phyloP scores from a whole-genome alignment of 2,329 filamentous ascomycete genomes.

The Ophiostoma sp. region DNA sequence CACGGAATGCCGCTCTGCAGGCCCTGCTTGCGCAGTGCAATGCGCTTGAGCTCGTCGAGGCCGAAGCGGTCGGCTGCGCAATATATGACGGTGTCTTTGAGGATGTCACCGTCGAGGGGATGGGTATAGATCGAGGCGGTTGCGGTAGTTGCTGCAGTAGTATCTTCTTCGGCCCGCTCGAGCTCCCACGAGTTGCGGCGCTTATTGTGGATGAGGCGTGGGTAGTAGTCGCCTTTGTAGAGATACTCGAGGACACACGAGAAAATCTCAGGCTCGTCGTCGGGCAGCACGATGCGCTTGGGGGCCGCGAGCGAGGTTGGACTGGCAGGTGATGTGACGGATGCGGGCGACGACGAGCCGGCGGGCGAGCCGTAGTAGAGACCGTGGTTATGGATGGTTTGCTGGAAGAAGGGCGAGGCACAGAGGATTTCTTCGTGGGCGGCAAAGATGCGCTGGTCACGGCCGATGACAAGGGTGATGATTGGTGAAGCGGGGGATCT shows the following conservation, averaged over 20 bases:
- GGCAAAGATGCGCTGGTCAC: slow-evolving; percentile 79
- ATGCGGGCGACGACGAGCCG: slow-evolving; percentile 12
- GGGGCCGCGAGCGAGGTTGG: slow-evolving; percentile 13
- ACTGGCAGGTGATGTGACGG: slow-evolving; percentile 30
- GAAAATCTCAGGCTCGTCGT: slow-evolving; percentile 86
- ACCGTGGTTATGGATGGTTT: slow-evolving; percentile 58
- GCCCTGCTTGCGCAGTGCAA: slow-evolving; percentile 83
- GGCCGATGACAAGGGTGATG: slow-evolving; percentile 75
- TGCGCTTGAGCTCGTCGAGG: slow-evolving; percentile 75
- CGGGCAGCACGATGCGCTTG: slow-evolving; percentile 72
- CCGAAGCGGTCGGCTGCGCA: slow-evolving; percentile 82
- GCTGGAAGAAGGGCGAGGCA: slow-evolving; percentile 72
- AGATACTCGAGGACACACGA: slow-evolving; percentile 86
- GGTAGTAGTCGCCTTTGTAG: slow-evolving; percentile 91
- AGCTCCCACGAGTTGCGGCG: slow-evolving; percentile 74
- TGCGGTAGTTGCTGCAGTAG: slow-evolving; percentile 44
- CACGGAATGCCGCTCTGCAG: slow-evolving; percentile 79
- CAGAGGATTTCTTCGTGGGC: slow-evolving; percentile 82
- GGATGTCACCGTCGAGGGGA: slow-evolving; percentile 58
- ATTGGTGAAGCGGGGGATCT: slow-evolving; percentile 52
- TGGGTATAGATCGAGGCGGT: slow-evolving; percentile 67
- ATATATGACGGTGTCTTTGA: slow-evolving; percentile 88
- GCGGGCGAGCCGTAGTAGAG: slow-evolving; percentile 33
- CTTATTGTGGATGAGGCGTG: slow-evolving; percentile 76
- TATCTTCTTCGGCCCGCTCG: slow-evolving; percentile 51